Conservation (phyloP, 768 basidiomycete species). For the Serendipita sp. region DNA sequence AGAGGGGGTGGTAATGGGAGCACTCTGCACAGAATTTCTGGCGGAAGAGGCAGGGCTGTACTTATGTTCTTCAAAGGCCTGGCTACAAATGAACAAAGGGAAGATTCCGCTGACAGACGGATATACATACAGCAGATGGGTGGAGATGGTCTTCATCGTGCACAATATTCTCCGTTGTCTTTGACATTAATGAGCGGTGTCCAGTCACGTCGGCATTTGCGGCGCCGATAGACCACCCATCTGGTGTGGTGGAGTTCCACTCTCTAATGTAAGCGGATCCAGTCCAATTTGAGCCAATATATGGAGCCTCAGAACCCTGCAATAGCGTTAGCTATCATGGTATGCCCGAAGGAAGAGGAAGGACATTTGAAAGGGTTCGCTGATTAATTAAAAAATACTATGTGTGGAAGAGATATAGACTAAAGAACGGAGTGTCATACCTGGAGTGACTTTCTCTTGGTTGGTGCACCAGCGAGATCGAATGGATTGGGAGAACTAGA, state of each 20-base stretch:
- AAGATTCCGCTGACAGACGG: not conserved
- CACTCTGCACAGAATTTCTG: not conserved
- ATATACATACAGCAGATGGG: not conserved
- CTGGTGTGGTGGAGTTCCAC: not conserved
- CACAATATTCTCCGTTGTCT: not conserved
- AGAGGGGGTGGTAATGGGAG: not conserved
- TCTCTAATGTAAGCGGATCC: not conserved
- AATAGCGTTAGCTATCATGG: not conserved
- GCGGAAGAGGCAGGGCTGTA: conserved; percentile 1
- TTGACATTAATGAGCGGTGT: not conserved
- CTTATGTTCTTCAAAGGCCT: not conserved
- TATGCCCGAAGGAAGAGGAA: no score
- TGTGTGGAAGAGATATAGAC: not conserved
- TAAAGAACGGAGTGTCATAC: not conserved
- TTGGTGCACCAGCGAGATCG: not conserved
- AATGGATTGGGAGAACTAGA: not conserved
- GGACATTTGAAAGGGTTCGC: no score
- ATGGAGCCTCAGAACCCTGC: not conserved
- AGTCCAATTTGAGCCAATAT: not conserved
- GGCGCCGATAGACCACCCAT: not conserved
- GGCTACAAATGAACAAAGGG: not conserved
- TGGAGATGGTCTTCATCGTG: not conserved
- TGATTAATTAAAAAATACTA: no score
- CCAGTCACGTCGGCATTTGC: not conserved
- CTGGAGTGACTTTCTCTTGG: not conserved